Evolutionary conservation across 345 rosid genomes (phyloP).

Genomic region (Acer negundo): DNA sequence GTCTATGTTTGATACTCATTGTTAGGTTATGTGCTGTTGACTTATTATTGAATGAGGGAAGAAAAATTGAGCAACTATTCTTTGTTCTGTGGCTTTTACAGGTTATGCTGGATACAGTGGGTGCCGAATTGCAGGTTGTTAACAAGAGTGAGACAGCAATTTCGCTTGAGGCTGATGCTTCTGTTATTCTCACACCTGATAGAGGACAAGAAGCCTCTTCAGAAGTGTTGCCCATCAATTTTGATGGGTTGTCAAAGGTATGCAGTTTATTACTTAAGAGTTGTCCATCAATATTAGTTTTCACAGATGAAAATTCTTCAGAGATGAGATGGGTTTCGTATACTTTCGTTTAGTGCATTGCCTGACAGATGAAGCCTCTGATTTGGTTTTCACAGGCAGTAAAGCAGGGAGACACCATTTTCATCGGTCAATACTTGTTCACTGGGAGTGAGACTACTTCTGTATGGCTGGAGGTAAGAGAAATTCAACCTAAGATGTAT

Average conservation of each 20-base stretch:
- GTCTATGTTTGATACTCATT: neutral
- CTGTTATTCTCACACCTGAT: constrained; percentile 78
- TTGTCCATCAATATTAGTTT: neutral
- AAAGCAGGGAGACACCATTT: constrained; percentile 92
- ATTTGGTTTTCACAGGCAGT: constrained; percentile 68
- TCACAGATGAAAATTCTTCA: neutral
- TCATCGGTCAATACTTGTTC: constrained; percentile 89
- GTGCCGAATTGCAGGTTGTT: constrained; percentile 89
- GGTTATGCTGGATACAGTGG: constrained; percentile 98
- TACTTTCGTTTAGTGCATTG: neutral
- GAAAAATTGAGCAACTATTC: neutral
- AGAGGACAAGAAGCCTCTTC: constrained; percentile 81
- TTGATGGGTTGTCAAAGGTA: constrained; percentile 87
- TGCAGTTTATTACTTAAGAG: neutral
- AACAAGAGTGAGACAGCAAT: constrained; percentile 76
- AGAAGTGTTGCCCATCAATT: constrained; percentile 86
- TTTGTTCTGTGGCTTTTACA: constrained; percentile 24
- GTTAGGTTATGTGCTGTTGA: neutral
- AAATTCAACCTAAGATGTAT: neutral
- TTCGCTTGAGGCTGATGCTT: constrained; percentile 70
- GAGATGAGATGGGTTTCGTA: neutral
- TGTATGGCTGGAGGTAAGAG: constrained; percentile 91
- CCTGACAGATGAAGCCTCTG: constrained; percentile 3
- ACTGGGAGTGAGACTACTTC: constrained; percentile 99
- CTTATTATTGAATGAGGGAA: neutral